Evolutionary conservation across 192 early-diverging fungal species (phyloP).

Genomic region (Coemansia sp.): DNA sequence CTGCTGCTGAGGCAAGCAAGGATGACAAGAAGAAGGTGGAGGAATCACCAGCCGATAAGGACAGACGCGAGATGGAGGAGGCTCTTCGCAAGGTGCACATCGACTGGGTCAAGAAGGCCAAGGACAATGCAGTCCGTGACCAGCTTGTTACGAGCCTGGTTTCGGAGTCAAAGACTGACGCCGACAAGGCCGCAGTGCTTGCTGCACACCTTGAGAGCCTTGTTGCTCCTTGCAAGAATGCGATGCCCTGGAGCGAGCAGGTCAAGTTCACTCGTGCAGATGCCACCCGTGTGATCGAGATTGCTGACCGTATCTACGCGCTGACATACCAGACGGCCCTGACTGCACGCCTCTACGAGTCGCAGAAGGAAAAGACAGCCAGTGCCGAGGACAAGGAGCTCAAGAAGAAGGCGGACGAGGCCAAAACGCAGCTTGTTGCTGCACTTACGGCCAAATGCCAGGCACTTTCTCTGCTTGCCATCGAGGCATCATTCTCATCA

Average conservation of each 20-base stretch:
- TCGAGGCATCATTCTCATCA: slow-evolving; percentile 5
- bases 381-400: slow-evolving; percentile 55
- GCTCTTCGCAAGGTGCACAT: slow-evolving; percentile 76
- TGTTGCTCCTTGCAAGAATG: slow-evolving; percentile 51
- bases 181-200: slow-evolving; percentile 51
- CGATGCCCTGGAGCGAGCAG: slow-evolving; percentile 45
- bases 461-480: slow-evolving; percentile 42
- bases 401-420: slow-evolving; percentile 71
- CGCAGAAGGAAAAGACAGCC: slow-evolving; percentile 37
- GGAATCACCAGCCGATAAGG: slow-evolving; percentile 49
- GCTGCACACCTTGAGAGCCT: slow-evolving; percentile 44
- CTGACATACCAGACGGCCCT: slow-evolving; percentile 61
- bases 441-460: slow-evolving; percentile 61
- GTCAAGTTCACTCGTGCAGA: slow-evolving; percentile 15
- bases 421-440: slow-evolving; percentile 60
- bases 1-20: slow-evolving; percentile 57
- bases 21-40: slow-evolving; percentile 21
- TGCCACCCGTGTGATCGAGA: slow-evolving; percentile 21
- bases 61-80: slow-evolving; percentile 58
- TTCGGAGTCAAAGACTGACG: slow-evolving; percentile 54
- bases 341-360: slow-evolving; percentile 46
- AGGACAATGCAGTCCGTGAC: slow-evolving; percentile 55
- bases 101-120: slow-evolving; percentile 75
- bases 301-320: slow-evolving; percentile 57
- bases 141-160: slow-evolving; percentile 64